These are phyloP conservation scores for Leishmania amazonensis DNA, from an alignment of 208 protist species.

Conservation along the genomic window DNA sequence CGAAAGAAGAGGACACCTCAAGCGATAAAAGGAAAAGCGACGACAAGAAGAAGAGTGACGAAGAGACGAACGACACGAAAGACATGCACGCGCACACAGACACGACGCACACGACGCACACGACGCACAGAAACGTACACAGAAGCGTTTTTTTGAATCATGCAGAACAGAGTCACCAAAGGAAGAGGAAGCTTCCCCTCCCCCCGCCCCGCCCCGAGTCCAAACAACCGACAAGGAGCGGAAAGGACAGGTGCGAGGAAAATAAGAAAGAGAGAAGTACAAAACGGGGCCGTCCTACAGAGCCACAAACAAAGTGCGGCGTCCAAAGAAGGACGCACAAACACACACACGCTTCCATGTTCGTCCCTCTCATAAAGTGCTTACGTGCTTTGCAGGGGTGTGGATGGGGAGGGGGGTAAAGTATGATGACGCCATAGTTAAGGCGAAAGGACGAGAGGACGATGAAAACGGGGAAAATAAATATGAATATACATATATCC, in stretches of 20 bases:
- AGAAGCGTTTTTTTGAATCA: neutral
- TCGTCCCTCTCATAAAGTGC: neutral
- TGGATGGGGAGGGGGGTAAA: neutral
- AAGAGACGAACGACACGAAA: neutral
- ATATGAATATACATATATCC: neutral
- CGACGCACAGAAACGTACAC: neutral
- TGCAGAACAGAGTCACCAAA: neutral
- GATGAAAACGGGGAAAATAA: neutral
- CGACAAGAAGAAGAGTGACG: neutral
- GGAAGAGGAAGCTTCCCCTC: neutral
- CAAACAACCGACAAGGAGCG: neutral
- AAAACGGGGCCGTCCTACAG: slow-evolving; percentile 8
- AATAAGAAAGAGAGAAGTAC: neutral
- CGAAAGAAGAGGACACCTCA: slow-evolving; percentile 7
- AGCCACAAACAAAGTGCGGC: slow-evolving; percentile 18
- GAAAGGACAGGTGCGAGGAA: neutral
- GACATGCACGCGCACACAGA: neutral
- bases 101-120: neutral
- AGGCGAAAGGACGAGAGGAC: slow-evolving; percentile 17
- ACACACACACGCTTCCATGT: neutral
- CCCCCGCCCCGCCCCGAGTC: too few species aligned
- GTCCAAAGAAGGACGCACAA: neutral
- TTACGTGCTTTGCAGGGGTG: neutral
- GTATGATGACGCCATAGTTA: slow-evolving; percentile 8
- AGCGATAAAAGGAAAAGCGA: neutral